Percentiles rank a stretch among this genome's conserved stretches.
Conservation (phyloP, 2,329 filamentous ascomycete species). For the Pestalotiopsis fici region DNA sequence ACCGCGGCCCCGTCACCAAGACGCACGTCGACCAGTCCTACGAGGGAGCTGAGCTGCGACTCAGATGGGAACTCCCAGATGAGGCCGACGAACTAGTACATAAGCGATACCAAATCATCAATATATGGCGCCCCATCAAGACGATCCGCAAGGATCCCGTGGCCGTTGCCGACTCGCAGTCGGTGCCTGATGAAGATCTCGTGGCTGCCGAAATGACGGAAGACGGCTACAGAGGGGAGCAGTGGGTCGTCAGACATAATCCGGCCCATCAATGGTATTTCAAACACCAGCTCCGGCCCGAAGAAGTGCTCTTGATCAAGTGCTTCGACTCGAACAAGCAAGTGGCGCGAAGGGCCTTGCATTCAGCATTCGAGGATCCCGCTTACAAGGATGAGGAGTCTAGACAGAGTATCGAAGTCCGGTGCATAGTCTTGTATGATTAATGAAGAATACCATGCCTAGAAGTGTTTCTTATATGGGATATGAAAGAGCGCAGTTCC, state of each 20-base stretch:
- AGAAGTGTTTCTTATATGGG: too few species aligned
- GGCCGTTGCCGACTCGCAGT: conserved; percentile 37
- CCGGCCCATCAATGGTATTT: conserved; percentile 50
- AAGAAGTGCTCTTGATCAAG: conserved; percentile 57
- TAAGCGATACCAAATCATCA: conserved; percentile 32
- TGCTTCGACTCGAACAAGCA: conserved; percentile 55
- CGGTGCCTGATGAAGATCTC: conserved; percentile 39
- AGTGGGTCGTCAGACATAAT: conserved; percentile 39
- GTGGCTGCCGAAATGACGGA: conserved; percentile 37
- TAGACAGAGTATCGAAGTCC: conserved; percentile 58
- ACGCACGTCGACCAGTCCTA: conserved; percentile 42
- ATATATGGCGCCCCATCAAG: conserved; percentile 48
- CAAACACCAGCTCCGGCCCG: conserved; percentile 47
- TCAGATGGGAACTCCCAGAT: conserved; percentile 29
- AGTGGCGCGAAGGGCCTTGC: conserved; percentile 53
- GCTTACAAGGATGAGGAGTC: conserved; percentile 39
- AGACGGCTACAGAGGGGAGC: conserved; percentile 32
- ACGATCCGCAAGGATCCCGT: conserved; percentile 45
- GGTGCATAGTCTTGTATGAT: conserved; percentile 51
- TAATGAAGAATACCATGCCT: background rate
- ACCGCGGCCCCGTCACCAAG: conserved; percentile 27
- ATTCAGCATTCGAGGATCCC: conserved; percentile 54
- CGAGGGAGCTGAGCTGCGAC: conserved; percentile 33
- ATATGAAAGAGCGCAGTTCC: too few species aligned
- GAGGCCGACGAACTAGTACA: conserved; percentile 34